phyloP scores from a whole-genome alignment of 805 yeast genomes.

The Vanderwaltozyma yarrowii region DNA sequence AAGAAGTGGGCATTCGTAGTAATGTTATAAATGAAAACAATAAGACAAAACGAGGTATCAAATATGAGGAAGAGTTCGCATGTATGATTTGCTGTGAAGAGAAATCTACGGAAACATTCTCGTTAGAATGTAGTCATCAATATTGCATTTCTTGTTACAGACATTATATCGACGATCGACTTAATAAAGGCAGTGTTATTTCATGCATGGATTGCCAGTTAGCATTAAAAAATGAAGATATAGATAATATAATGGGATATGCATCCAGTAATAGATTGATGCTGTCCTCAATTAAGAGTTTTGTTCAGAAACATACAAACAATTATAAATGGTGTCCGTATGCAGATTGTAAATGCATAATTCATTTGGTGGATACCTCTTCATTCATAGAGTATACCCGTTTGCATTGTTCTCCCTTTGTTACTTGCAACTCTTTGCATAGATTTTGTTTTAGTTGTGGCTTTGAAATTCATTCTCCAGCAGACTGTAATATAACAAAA shows the following conservation, averaged over 20 bases:
- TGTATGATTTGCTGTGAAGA: slow-evolving; percentile 73
- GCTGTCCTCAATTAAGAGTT: slow-evolving; percentile 35
- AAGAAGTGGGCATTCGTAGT: slow-evolving; percentile 27
- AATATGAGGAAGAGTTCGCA: slow-evolving; percentile 23
- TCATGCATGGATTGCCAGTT: slow-evolving; percentile 56
- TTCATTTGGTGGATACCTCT: slow-evolving; percentile 32
- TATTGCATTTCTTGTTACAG: slow-evolving; percentile 63
- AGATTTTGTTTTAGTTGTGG: slow-evolving; percentile 73
- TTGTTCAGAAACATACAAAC: slow-evolving; percentile 40
- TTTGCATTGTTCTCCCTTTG: slow-evolving; percentile 45
- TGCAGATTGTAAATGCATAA: slow-evolving; percentile 59
- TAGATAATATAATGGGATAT: slow-evolving; percentile 32
- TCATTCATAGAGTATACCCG: slow-evolving; percentile 19
- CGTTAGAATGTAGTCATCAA: slow-evolving; percentile 58
- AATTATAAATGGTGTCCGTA: slow-evolving; percentile 73
- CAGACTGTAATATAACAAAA: slow-evolving; percentile 62
- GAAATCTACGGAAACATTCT: slow-evolving; percentile 32
- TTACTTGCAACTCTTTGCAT: slow-evolving; percentile 54
- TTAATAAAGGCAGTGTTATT: slow-evolving; percentile 37
- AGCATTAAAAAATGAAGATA: slow-evolving; percentile 30
- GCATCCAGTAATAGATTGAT: slow-evolving; percentile 25
- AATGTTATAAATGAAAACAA: not conserved
- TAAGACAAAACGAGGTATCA: not conserved
- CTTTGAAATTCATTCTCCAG: slow-evolving; percentile 69
- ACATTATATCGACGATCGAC: slow-evolving; percentile 42